Percentiles rank a stretch among this genome's conserved stretches.
These are phyloP conservation scores for Penicillium maclennaniae DNA, from an alignment of 495 filamentous ascomycete species.

Conservation along the genomic window DNA sequence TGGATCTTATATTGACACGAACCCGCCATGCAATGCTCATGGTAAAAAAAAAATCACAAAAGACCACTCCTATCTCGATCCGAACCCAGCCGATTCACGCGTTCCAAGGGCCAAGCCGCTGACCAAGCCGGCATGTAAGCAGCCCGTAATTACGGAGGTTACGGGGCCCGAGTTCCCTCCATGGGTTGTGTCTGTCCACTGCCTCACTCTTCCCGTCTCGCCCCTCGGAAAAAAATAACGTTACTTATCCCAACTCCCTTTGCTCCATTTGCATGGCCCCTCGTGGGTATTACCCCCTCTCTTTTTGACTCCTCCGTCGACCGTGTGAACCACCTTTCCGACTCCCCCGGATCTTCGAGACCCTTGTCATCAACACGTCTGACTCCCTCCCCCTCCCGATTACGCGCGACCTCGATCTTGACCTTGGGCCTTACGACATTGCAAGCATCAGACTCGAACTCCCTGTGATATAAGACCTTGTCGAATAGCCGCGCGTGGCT, in stretches of 20 bases:
- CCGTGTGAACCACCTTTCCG: neutral
- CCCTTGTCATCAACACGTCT: neutral
- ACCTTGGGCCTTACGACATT: slow-evolving; percentile 9
- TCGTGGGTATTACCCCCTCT: slow-evolving; percentile 18
- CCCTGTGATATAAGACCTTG: slow-evolving; percentile 2
- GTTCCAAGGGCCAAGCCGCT: slow-evolving; percentile 2
- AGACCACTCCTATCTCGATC: neutral
- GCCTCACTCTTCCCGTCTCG: slow-evolving; percentile 13
- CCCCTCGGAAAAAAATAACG: slow-evolving; percentile 10
- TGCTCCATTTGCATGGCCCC: slow-evolving; percentile 22
- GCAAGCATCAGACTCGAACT: neutral
- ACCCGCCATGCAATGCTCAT: too few species aligned
- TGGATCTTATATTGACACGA: too few species aligned
- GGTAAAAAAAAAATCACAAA: neutral
- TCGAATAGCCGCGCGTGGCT: slow-evolving; percentile 15
- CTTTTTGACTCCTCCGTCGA: slow-evolving; percentile 5
- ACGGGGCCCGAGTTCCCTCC: slow-evolving; percentile 7
- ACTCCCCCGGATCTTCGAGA: neutral
- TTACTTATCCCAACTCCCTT: slow-evolving; percentile 8
- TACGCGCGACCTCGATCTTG: neutral
- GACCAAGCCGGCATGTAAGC: slow-evolving; percentile 10
- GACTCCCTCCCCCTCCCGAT: neutral
- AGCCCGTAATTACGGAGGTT: slow-evolving; percentile 9
- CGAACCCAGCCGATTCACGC: neutral
- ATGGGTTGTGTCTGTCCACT: slow-evolving; percentile 4